A percentile compares a stretch with the other conserved stretches of the same genome.
Evolutionary conservation across 1,139 yeast genomes (phyloP).

Genomic region (Arxiozyma bovina): DNA sequence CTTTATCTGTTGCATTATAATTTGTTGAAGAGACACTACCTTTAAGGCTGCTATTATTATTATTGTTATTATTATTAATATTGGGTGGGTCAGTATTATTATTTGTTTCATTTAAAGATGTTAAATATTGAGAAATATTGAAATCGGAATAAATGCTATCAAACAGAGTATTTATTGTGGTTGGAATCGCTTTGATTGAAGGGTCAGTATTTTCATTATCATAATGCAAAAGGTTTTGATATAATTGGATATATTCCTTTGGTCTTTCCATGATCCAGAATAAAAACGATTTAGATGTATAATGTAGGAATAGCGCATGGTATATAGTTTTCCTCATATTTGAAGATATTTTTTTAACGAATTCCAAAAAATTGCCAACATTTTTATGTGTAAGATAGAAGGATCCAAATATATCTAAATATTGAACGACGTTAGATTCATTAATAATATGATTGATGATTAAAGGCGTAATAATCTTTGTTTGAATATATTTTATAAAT

Average conservation of each 20-base stretch:
- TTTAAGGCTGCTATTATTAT: not conserved
- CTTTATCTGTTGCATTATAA: not conserved
- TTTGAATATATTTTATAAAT: slow-evolving; percentile 16
- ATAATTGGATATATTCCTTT: slow-evolving; percentile 19
- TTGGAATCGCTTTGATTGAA: slow-evolving; percentile 7
- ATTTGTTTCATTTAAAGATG: slow-evolving; percentile 4
- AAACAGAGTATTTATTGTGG: slow-evolving; percentile 9
- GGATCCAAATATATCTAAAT: slow-evolving; percentile 25
- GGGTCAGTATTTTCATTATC: slow-evolving; percentile 6
- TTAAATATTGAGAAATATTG: slow-evolving; percentile 11
- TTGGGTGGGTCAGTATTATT: not conserved
- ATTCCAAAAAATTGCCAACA: slow-evolving; percentile 18
- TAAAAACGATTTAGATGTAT: slow-evolving; percentile 22
- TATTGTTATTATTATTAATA: not conserved
- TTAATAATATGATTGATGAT: slow-evolving; percentile 14
- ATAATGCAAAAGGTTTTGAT: slow-evolving; percentile 7
- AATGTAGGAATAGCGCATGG: slow-evolving; percentile 22
- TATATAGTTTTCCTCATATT: slow-evolving; percentile 20
- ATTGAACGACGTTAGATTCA: slow-evolving; percentile 18
- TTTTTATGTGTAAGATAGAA: slow-evolving; percentile 20
- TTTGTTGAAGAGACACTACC: not conserved
- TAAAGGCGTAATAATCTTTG: slow-evolving; percentile 18
- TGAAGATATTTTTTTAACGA: slow-evolving; percentile 16
- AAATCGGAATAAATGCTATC: slow-evolving; percentile 14
- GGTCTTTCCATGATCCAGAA: slow-evolving; percentile 30